A percentile compares a stretch with the other conserved stretches of the same genome.
Conservation (phyloP, 495 filamentous ascomycete species). For the Stereocaulon alpinum region DNA sequence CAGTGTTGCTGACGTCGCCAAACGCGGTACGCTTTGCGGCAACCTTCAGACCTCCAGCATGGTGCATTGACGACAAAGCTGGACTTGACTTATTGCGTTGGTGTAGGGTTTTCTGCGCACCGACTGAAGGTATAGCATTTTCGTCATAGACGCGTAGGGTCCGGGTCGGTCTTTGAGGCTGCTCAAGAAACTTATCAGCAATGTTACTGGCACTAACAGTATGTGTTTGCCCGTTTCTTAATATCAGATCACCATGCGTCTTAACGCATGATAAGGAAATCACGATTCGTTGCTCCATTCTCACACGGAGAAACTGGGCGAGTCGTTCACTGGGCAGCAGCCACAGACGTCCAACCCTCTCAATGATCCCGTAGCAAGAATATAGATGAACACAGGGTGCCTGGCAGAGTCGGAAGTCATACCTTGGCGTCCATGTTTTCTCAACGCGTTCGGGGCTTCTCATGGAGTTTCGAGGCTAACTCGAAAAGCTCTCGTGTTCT, state of each 20-base stretch:
- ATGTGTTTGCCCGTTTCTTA: no score
- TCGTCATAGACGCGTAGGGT: conserved; percentile 61
- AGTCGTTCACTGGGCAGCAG: background rate
- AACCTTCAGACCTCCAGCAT: conserved; percentile 51
- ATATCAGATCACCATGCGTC: background rate
- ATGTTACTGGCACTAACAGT: background rate
- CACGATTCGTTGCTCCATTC: background rate
- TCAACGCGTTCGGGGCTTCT: conserved; percentile 12
- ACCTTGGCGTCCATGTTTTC: conserved; percentile 34
- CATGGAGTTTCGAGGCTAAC: background rate
- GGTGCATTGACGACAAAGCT: conserved; percentile 47
- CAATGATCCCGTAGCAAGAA: background rate
- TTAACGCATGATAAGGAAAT: no score
- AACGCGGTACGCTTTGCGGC: conserved; percentile 66
- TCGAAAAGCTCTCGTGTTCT: conserved; percentile 4
- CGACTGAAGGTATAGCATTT: conserved; percentile 47
- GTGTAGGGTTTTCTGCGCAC: conserved; percentile 51
- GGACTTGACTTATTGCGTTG: conserved; percentile 76
- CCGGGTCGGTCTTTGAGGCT: conserved; percentile 66
- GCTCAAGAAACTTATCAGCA: conserved; percentile 19
- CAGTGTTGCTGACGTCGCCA: conserved; percentile 68
- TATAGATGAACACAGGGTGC: background rate
- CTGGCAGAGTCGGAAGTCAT: conserved; percentile 7
- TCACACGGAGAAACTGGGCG: background rate
- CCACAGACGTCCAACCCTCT: background rate